Evolutionary conservation across 345 rosid species (phyloP).

Genomic region (Corymbia maculata): DNA sequence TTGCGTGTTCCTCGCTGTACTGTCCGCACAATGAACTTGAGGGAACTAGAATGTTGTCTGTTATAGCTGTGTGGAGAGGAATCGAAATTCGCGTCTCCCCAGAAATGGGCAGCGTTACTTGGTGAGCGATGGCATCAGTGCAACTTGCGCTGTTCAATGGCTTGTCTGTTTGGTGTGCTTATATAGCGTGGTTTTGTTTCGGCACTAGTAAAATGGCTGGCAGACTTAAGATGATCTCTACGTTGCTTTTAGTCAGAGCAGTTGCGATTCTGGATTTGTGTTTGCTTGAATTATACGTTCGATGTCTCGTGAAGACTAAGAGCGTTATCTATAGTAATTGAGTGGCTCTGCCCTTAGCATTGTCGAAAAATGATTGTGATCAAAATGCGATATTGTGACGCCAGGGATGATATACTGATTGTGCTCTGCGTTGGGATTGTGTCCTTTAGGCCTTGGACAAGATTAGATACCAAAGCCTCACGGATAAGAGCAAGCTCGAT

Average conservation of each 20-base stretch:
- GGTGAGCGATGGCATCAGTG: background rate
- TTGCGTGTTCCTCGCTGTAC: background rate
- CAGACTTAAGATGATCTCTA: too few species aligned
- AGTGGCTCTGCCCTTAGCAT: background rate
- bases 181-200: background rate
- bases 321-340: background rate
- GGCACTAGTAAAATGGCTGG: background rate
- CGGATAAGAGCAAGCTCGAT: constrained; percentile 39
- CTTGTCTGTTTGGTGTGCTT: background rate
- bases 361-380: background rate
- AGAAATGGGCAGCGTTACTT: background rate
- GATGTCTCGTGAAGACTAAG: background rate
- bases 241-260: background rate
- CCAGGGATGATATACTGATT: background rate
- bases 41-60: background rate
- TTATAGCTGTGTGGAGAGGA: background rate
- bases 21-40: background rate
- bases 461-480: constrained; percentile 28
- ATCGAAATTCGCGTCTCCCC: background rate
- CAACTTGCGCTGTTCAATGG: background rate
- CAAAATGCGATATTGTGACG: background rate
- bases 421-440: background rate
- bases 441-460: constrained; percentile 24
- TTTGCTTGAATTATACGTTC: background rate
- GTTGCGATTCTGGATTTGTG: background rate